Percentiles rank a stretch among this genome's conserved stretches.
phyloP scores from a whole-genome alignment of 1,284 basidiomycete genomes.

The Anthracocystis walkeri region DNA sequence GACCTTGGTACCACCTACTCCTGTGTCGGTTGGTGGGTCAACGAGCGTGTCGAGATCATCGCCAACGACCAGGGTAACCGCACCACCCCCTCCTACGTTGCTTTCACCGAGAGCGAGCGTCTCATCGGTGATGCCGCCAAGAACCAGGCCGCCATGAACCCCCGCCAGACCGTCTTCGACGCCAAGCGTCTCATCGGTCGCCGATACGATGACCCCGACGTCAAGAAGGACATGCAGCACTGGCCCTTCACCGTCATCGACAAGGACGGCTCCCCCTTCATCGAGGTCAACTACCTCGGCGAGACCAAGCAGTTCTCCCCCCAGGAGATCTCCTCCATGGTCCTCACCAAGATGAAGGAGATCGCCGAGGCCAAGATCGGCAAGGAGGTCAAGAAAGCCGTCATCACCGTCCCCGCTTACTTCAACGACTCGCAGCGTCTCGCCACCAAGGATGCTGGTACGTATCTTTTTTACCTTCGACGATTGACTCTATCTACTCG shows the following conservation, averaged over 20 bases:
- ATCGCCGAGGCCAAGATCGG: constrained; percentile 77
- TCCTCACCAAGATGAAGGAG: constrained; percentile 97
- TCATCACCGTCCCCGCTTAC: constrained; percentile 79
- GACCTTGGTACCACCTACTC: constrained; percentile 83
- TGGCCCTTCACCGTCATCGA: constrained; percentile 78
- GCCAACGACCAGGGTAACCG: constrained; percentile 84
- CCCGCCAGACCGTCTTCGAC: constrained; percentile 77
- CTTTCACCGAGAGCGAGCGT: constrained; percentile 96
- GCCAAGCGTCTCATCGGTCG: constrained; percentile 90
- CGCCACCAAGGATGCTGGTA: constrained; percentile 74
- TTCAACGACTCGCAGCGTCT: constrained; percentile 79
- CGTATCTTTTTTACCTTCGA: constrained; percentile 32
- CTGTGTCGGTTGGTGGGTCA: constrained; percentile 73
- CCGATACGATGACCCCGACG: constrained; percentile 81
- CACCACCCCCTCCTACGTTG: constrained; percentile 98
- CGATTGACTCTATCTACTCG: background rate
- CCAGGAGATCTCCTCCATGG: constrained; percentile 93
- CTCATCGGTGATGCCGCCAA: constrained; percentile 86
- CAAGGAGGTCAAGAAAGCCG: constrained; percentile 77
- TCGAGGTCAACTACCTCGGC: constrained; percentile 74
- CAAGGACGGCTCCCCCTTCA: constrained; percentile 75
- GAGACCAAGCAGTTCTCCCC: constrained; percentile 76
- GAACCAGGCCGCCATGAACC: constrained; percentile 87
- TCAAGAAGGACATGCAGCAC: constrained; percentile 79
- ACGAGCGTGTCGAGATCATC: constrained; percentile 69